Evolutionary conservation across 352 stramenopile species (phyloP), one percentile per base, ranked within the genome.

Genomic region (Globisporangium canariense): DNA sequence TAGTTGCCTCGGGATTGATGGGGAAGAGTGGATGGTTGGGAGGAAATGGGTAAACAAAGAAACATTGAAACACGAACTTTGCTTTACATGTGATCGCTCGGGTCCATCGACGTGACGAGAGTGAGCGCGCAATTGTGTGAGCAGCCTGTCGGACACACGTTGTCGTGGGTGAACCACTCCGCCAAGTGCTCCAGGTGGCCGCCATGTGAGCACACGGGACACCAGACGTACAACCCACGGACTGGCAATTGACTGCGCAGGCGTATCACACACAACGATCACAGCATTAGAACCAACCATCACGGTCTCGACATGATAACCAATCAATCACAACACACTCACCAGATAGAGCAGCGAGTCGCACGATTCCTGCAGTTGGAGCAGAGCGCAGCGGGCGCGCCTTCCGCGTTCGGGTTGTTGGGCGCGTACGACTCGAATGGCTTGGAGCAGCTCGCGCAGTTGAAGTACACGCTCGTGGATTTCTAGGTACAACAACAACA

Each of bases 191-290:
- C 75, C 20, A 97, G 62, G 59, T 97, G 90, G 14, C 90, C 90
- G 18, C 88, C 89, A 62, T 97, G 90, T 2, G 88, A 90, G 64
- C 90, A 97, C n/a, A 94, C 89, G 13, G 90, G 88, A 58, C 90
- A 97, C 90, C 90, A 97, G 4, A 96, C 89, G 58, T 94, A 97
- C 5, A 97, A 62, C 51, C 90, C 89, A 32, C 87, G 85, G 28
- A 96, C 90, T 45, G 88, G 86, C 4, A 93, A 60, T 82, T 96
- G 81, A 58, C 88, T 96, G 55, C 0, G 30, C 1, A 28, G 43
- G 6, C 2, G 25, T 18, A 28, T 56, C 16, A 59, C 14, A 52
- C 53, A n/a, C 2, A 45, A 46, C 20, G 71, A 30, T 66, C 40
- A 58, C 51, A 8, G 64, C 20, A 60, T 25, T 38, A 58, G 28